A percentile compares a stretch with the other conserved stretches of the same genome.
Evolutionary conservation across 768 basidiomycete species (phyloP).

Genomic region (Lactarius pseudohatsudake): DNA sequence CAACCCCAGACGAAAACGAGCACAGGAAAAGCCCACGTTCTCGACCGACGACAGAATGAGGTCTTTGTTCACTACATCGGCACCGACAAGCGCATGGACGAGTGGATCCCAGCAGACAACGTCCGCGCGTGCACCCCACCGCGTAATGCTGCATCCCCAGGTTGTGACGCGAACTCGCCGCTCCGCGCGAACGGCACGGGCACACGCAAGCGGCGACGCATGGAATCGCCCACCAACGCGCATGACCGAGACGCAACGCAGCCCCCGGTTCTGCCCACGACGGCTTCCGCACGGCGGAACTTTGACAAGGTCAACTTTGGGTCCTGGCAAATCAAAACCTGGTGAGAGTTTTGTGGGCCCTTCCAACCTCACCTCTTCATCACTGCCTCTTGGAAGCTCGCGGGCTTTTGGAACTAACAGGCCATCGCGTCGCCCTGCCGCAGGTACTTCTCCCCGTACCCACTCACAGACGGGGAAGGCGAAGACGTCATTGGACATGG

Average conservation of each 20-base stretch:
- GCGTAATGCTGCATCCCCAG: conserved; percentile 20
- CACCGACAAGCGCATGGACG: conserved; percentile 71
- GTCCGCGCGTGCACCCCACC: conserved; percentile 34
- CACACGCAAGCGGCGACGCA: conserved; percentile 33
- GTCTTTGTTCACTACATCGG: conserved; percentile 73
- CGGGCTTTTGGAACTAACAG: not conserved
- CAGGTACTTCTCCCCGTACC: conserved; percentile 96
- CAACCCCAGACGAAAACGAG: conserved; percentile 15
- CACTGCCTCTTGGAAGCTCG: not conserved
- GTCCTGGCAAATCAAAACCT: conserved; percentile 83
- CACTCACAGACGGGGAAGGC: conserved; percentile 64
- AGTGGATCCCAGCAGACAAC: conserved; percentile 58
- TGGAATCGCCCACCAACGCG: conserved; percentile 10
- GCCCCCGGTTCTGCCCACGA: conserved; percentile 13
- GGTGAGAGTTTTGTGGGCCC: conserved; percentile 50
- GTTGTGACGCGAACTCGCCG: conserved; percentile 15
- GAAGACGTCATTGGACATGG: conserved; percentile 54
- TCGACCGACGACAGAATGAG: conserved; percentile 50
- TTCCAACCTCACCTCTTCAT: conserved; percentile 2
- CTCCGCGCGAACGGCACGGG: conserved; percentile 30
- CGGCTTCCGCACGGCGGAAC: conserved; percentile 57
- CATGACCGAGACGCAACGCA: conserved; percentile 13
- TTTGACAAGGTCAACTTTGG: conserved; percentile 88
- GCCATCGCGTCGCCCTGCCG: not conserved
- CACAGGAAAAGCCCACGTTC: conserved; percentile 50